Evolutionary conservation across 2,329 filamentous ascomycete genomes (phyloP).

Genomic region (Thielaviopsis cerberus): DNA sequence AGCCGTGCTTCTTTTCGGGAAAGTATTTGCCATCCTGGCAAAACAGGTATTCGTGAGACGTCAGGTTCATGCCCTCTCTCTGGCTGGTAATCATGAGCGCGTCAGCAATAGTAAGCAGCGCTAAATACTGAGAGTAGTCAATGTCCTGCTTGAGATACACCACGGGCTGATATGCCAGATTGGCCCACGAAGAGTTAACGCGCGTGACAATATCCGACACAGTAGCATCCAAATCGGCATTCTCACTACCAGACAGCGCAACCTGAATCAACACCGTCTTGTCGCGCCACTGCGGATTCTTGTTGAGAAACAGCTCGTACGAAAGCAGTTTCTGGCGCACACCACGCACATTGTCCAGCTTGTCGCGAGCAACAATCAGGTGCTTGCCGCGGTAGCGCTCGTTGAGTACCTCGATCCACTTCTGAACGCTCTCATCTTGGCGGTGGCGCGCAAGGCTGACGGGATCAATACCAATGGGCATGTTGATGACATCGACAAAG

Average conservation of each 20-base stretch:
- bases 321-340: slow-evolving; percentile 85
- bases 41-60: slow-evolving; percentile 81
- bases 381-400: slow-evolving; percentile 76
- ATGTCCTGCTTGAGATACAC: slow-evolving; percentile 93
- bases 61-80: slow-evolving; percentile 93
- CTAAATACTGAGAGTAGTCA: slow-evolving; percentile 81
- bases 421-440: slow-evolving; percentile 50
- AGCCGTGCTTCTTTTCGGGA: slow-evolving; percentile 61
- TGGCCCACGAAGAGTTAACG: slow-evolving; percentile 82
- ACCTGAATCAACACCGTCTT: slow-evolving; percentile 86
- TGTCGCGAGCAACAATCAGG: slow-evolving; percentile 82
- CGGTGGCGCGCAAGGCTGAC: slow-evolving; percentile 54
- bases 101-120: slow-evolving; percentile 73
- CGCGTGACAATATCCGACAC: slow-evolving; percentile 88
- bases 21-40: slow-evolving; percentile 68
- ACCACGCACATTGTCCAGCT: slow-evolving; percentile 80
- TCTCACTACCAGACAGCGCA: slow-evolving; percentile 74
- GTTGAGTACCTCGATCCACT: slow-evolving; percentile 63
- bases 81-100: slow-evolving; percentile 87
- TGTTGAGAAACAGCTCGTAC: slow-evolving; percentile 85
- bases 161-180: slow-evolving; percentile 75
- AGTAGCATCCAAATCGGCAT: slow-evolving; percentile 68
- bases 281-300: slow-evolving; percentile 76
- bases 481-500: slow-evolving; percentile 72
- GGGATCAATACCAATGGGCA: slow-evolving; percentile 83